These are phyloP conservation scores for Butyriboletus loyo DNA, from an alignment of 768 basidiomycete species.

Conservation along the genomic window DNA sequence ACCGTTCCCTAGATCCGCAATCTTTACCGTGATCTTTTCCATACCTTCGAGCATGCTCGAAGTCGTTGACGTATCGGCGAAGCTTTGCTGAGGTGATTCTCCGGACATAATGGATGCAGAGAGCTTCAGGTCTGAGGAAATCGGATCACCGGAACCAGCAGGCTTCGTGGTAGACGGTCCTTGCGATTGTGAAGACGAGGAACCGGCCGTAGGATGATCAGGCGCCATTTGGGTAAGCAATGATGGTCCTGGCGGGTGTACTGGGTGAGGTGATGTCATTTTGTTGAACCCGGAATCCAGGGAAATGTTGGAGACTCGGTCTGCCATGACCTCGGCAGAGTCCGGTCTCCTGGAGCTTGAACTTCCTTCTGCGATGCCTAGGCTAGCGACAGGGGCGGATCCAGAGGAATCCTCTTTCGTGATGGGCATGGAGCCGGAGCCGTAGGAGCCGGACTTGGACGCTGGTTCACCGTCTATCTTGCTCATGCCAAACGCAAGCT, in stretches of 20 bases:
- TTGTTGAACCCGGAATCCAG: slow-evolving; percentile 41
- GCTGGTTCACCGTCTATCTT: slow-evolving; percentile 62
- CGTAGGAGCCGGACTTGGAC: slow-evolving; percentile 34
- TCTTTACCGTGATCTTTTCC: slow-evolving; percentile 94
- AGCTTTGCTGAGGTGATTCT: slow-evolving; percentile 27
- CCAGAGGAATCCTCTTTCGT: slow-evolving; percentile 22
- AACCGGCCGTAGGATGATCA: slow-evolving; percentile 14
- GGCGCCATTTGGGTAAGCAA: slow-evolving; percentile 72
- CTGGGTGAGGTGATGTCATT: slow-evolving; percentile 34
- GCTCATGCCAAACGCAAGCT: slow-evolving; percentile 89
- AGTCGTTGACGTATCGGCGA: slow-evolving; percentile 23
- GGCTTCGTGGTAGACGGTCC: slow-evolving; percentile 21
- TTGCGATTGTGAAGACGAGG: slow-evolving; percentile 28
- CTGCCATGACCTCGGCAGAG: slow-evolving; percentile 45
- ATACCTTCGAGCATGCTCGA: slow-evolving; percentile 35
- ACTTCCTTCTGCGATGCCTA: slow-evolving; percentile 10
- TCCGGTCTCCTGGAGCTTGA: slow-evolving; percentile 27
- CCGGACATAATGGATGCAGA: slow-evolving; percentile 28
- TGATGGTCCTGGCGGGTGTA: slow-evolving; percentile 57
- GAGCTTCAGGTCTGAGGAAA: slow-evolving; percentile 19
- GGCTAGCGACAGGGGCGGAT: slow-evolving; percentile 11
- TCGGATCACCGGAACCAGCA: slow-evolving; percentile 20
- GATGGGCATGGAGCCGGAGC: slow-evolving; percentile 23
- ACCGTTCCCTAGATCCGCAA: slow-evolving; percentile 97
- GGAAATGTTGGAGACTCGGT: slow-evolving; percentile 49